phyloP scores from a whole-genome alignment of 225 moss, liverwort and hornwort species.

The Sphagnum contortum region DNA sequence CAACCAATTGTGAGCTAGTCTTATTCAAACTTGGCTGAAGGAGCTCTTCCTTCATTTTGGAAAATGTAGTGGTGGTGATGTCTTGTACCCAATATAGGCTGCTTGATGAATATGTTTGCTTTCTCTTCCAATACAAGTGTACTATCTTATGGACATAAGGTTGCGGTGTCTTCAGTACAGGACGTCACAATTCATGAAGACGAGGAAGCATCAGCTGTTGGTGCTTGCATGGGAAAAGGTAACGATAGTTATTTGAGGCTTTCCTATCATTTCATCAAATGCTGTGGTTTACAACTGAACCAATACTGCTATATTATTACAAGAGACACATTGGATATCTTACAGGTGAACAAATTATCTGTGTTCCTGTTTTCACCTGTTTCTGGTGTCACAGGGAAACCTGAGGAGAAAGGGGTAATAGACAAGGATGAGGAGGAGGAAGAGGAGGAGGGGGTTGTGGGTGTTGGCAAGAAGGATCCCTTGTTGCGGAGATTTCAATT shows the following conservation, averaged over 20 bases:
- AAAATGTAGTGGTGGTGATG: not conserved
- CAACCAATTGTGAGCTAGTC: conserved; percentile 26
- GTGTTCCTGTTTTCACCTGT: not conserved
- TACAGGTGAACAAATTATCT: not conserved
- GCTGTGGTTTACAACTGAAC: not conserved
- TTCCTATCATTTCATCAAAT: not conserved
- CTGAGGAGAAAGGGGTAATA: not conserved
- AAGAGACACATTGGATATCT: not conserved
- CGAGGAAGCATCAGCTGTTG: conserved; percentile 19
- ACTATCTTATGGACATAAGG: no score
- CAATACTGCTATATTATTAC: not conserved
- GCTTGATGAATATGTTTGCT: no score
- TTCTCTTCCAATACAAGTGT: no score
- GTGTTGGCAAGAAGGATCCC: conserved; percentile 79
- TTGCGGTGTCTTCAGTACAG: conserved; percentile 15
- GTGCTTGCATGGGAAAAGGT: conserved; percentile 10
- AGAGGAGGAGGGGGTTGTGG: conserved; percentile 37
- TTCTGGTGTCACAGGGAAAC: not conserved
- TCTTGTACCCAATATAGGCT: no score
- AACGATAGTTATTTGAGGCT: not conserved
- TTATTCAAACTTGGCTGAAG: not conserved
- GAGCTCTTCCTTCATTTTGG: not conserved
- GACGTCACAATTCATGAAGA: conserved; percentile 18
- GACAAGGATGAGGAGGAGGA: conserved; percentile 29
- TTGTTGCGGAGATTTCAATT: conserved; percentile 66